Evolutionary conservation across 2,329 filamentous ascomycete species (phyloP).

Genomic region (Aureobasidium vineae): DNA sequence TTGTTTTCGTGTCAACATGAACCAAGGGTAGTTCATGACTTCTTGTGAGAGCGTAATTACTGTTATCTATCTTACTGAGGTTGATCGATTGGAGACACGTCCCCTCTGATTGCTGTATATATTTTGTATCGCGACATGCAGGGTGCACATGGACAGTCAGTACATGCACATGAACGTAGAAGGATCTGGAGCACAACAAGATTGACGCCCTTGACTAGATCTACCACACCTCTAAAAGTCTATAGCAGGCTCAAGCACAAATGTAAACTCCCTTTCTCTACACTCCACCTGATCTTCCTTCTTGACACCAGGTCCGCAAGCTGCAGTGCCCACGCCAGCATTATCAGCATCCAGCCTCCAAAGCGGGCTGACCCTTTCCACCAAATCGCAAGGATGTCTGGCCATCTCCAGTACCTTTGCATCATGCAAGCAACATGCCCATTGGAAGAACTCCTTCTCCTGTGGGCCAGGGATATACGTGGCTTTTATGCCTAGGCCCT

Average conservation of each 20-base stretch:
- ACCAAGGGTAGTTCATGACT: no score
- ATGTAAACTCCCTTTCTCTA: conserved; percentile 22
- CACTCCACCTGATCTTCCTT: conserved; percentile 16
- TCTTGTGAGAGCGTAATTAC: no score
- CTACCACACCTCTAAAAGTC: conserved; percentile 14
- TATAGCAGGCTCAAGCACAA: conserved; percentile 24
- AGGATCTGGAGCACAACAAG: background rate
- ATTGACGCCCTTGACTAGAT: background rate
- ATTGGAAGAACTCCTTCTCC: conserved; percentile 21
- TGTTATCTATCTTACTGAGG: no score
- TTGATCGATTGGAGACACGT: no score
- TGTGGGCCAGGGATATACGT: conserved; percentile 15
- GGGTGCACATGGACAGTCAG: no score
- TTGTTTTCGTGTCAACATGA: no score
- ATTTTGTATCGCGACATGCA: no score
- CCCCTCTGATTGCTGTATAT: no score
- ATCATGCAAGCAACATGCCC: conserved; percentile 22
- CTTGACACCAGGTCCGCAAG: conserved; percentile 23
- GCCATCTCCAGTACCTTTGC: conserved; percentile 12
- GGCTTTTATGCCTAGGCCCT: conserved; percentile 39
- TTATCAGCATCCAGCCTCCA: conserved; percentile 26
- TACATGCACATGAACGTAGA: background rate
- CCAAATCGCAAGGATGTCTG: conserved; percentile 19
- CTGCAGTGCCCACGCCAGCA: conserved; percentile 16
- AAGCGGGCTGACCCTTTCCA: background rate